These are phyloP conservation scores for Orbilia blumenaviensis DNA, from an alignment of 2,329 filamentous ascomycete species.

Conservation along the genomic window DNA sequence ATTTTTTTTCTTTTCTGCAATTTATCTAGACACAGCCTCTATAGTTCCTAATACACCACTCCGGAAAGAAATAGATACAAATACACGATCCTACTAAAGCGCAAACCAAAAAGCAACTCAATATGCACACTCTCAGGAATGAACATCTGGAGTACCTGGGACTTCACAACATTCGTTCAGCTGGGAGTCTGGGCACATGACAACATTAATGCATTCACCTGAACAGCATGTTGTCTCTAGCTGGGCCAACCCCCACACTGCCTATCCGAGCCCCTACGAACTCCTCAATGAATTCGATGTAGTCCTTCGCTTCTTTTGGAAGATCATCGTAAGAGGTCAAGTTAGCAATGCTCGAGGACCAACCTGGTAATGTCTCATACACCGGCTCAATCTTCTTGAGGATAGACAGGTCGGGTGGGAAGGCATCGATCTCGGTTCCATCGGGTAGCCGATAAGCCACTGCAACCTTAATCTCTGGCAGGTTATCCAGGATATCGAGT, in stretches of 20 bases:
- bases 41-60: constrained; percentile 34
- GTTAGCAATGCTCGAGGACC: constrained; percentile 71
- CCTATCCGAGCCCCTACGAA: constrained; percentile 71
- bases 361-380: constrained; percentile 75
- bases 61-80: constrained; percentile 21
- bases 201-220: too few relatives aligned
- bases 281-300: constrained; percentile 74
- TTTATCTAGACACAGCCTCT: constrained; percentile 17
- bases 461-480: constrained; percentile 77
- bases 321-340: constrained; percentile 71
- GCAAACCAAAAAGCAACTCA: constrained; percentile 2
- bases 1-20: too few relatives aligned
- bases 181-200: too few relatives aligned
- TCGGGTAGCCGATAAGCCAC: constrained; percentile 71
- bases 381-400: constrained; percentile 71
- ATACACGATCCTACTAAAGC: constrained; percentile 25
- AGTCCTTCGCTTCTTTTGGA: constrained; percentile 71
- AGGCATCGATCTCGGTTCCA: constrained; percentile 68
- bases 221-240: constrained; percentile 65
- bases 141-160: background rate
- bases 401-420: constrained; percentile 71
- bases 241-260: constrained; percentile 74
- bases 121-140: background rate
- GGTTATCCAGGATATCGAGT: constrained; percentile 76
- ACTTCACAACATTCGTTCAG: too few relatives aligned